A percentile compares a stretch with the other conserved stretches of the same genome.
Conservation (phyloP, 768 basidiomycete genomes). For the Lactifluus volemus region DNA sequence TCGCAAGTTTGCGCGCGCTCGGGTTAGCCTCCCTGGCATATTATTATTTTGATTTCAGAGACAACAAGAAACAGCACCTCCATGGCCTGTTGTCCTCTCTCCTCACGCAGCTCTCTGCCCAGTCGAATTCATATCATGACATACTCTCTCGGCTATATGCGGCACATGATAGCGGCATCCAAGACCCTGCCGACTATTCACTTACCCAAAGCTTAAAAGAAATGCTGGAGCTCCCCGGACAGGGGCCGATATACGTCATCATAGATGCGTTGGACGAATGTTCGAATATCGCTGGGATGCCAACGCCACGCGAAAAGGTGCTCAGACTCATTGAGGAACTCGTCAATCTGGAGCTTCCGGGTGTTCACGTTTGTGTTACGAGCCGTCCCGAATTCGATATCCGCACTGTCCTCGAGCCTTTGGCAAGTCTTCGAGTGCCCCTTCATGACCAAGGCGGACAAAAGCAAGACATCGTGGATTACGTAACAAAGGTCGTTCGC, state of each 20-base stretch:
- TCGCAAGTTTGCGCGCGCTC: not conserved
- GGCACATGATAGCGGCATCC: not conserved
- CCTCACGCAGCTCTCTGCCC: not conserved
- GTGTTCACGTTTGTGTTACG: not conserved
- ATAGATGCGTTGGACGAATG: constrained; percentile 12
- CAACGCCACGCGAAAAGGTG: not conserved
- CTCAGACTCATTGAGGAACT: not conserved
- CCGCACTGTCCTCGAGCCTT: not conserved
- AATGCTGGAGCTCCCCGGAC: not conserved
- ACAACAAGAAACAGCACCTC: not conserved
- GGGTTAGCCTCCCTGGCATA: constrained; percentile 3
- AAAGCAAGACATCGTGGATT: not conserved
- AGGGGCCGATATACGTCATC: not conserved
- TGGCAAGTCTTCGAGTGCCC: not conserved
- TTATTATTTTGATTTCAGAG: constrained; percentile 3
- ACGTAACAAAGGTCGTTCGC: not conserved
- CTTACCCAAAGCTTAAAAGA: not conserved
- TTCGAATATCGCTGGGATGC: not conserved
- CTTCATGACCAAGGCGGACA: constrained; percentile 3
- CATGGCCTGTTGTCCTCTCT: constrained; percentile 1
- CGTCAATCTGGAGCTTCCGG: not conserved
- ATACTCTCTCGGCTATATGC: not conserved
- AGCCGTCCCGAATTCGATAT: constrained; percentile 10
- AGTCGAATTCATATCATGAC: not conserved
- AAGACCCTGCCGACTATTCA: not conserved